Evolutionary conservation across 371 early-diverging fungal species (phyloP).

Genomic region (Mortierella sp.): DNA sequence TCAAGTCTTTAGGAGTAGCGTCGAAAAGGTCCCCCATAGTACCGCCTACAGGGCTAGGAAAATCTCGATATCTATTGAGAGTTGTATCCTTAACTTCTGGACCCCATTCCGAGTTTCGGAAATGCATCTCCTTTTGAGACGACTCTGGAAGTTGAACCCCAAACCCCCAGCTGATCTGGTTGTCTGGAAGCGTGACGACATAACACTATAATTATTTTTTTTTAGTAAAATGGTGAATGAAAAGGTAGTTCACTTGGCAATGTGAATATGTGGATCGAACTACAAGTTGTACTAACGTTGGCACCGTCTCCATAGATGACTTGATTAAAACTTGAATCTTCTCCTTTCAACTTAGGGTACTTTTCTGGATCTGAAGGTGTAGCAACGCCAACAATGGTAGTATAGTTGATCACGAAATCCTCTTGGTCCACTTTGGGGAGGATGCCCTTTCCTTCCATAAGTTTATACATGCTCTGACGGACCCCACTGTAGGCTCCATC

Average conservation of each 20-base stretch:
- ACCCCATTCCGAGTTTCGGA: too few relatives aligned
- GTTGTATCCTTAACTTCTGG: too few relatives aligned
- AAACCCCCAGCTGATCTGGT: not conserved
- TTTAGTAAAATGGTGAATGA: not conserved
- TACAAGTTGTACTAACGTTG: conserved; percentile 2
- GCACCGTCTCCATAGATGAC: not conserved
- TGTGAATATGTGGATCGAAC: not conserved
- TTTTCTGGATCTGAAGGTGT: not conserved
- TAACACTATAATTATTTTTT: not conserved
- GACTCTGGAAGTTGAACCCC: too few relatives aligned
- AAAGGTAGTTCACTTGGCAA: not conserved
- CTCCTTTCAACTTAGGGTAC: conserved; percentile 10
- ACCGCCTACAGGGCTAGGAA: too few relatives aligned
- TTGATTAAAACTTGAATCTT: conserved; percentile 1
- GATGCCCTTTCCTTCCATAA: conserved; percentile 7
- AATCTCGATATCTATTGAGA: too few relatives aligned
- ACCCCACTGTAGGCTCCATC: conserved; percentile 26
- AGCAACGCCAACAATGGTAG: conserved; percentile 14
- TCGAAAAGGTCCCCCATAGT: too few relatives aligned
- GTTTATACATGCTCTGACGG: conserved; percentile 16
- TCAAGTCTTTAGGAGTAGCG: not conserved
- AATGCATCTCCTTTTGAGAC: too few relatives aligned
- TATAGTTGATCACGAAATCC: not conserved
- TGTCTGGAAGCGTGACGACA: not conserved
- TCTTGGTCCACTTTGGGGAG: conserved; percentile 11